Base-by-base conservation (phyloP, 768 basidiomycete species). In the Suillus plorans region DNA sequence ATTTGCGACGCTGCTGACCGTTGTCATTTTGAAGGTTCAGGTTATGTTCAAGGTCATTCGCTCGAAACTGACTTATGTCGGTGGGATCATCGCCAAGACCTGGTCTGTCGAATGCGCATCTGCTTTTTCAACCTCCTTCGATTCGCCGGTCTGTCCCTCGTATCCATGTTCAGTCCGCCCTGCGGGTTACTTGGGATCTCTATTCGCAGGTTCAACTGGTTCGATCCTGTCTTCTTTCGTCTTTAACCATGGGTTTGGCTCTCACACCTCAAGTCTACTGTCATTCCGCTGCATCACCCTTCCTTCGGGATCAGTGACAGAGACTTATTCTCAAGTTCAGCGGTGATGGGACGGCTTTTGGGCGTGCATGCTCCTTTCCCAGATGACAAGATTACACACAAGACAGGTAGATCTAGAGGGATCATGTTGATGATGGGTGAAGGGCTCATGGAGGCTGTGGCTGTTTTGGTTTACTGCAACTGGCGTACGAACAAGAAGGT, bases 291-390 rank as follows among this genome's bases (percentile, higher is more conserved):
- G 78, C 77, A 80, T 83, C 83, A 77, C 66, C 72, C 68, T 69
- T 80, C 74, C 80, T 70, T 45, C 70, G 81, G 82, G 82, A 78
- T 70, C 73, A 76, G 69, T 76, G 83, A 82, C 71, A 86, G 84
- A 85, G 85, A 83, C 81, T 84, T 73, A 83, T 80, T 83, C 85
- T 86, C 84, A 80, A 80, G 78, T 75, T 72, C 78, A 74, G 72
- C 63, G 66, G 64, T 64, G 68, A 69, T 64, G 69, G 72, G 65
- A 64, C 74, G 73, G 67, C 69, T 75, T 68, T 39, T 66, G 64
- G 68, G 68, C 53, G 62, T 44, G 34, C 41, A 70, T 62, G 64
- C 22, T 61, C 70, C 39, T 16, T 3, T 22, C 60, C 55, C 55
- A 37, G 25, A 60, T 47, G n/a, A 47, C 53, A 13, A 22, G 70